Evolutionary conservation across 2,329 filamentous ascomycete species (phyloP).

Genomic region (Ustilaginoidea virens): DNA sequence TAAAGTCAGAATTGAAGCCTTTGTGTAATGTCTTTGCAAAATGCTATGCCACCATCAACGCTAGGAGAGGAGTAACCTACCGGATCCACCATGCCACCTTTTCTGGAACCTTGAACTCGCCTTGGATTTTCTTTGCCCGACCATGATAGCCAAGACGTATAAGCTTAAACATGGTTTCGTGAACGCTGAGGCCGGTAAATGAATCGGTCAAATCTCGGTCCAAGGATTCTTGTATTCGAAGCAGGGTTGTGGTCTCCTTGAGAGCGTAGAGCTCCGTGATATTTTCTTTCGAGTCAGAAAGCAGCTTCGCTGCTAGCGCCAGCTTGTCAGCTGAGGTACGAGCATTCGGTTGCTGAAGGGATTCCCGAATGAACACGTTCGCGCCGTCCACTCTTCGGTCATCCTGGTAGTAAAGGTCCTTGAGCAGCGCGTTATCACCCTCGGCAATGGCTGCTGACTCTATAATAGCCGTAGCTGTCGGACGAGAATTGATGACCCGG

Average conservation of each 20-base stretch:
- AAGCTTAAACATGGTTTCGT: constrained; percentile 84
- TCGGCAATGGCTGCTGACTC: constrained; percentile 62
- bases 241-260: constrained; percentile 63
- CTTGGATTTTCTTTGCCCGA: constrained; percentile 73
- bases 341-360: constrained; percentile 55
- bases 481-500: constrained; percentile 71
- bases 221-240: constrained; percentile 75
- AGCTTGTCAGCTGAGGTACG: constrained; percentile 70
- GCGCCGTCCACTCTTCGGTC: constrained; percentile 81
- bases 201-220: constrained; percentile 67
- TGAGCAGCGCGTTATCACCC: constrained; percentile 64
- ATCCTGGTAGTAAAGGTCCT: constrained; percentile 95
- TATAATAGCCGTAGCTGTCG: constrained; percentile 75
- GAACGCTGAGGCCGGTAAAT: constrained; percentile 73
- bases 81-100: constrained; percentile 78
- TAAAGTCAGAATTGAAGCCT: too few species aligned
- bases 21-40: too few species aligned
- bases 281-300: constrained; percentile 71
- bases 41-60: too few species aligned
- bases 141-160: constrained; percentile 70
- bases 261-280: constrained; percentile 59
- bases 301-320: constrained; percentile 66
- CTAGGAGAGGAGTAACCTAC: too few species aligned
- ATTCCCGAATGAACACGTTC: constrained; percentile 73
- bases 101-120: constrained; percentile 85